Percentiles rank a stretch among this genome's conserved stretches.
phyloP scores from a whole-genome alignment of 805 yeast species.

The Schwanniomyces polymorphus region DNA sequence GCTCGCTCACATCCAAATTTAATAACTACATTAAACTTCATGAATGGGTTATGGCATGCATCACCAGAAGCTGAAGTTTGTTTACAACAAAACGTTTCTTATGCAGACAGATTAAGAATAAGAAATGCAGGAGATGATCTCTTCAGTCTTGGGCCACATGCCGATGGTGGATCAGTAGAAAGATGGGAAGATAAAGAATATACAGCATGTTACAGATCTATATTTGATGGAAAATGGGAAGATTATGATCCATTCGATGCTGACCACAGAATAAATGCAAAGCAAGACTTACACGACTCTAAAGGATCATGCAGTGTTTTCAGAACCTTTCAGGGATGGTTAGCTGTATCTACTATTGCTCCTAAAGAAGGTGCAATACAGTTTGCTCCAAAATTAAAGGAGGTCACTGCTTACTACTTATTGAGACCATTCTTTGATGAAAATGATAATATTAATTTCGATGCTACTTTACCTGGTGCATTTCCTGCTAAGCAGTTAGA shows the following conservation, averaged over 20 bases:
- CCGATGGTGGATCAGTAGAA: conserved; percentile 45
- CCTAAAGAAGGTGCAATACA: conserved; percentile 41
- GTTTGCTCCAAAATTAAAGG: conserved; percentile 35
- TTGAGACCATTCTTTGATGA: conserved; percentile 40
- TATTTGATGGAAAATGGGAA: conserved; percentile 43
- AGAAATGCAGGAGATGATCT: conserved; percentile 35
- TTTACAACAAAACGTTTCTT: conserved; percentile 29
- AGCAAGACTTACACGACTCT: conserved; percentile 29
- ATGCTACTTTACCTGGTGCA: conserved; percentile 38
- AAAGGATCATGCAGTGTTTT: conserved; percentile 27
- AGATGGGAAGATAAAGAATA: conserved; percentile 47
- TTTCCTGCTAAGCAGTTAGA: conserved; percentile 37
- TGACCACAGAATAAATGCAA: conserved; percentile 31
- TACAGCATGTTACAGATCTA: conserved; percentile 31
- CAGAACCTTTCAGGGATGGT: conserved; percentile 47
- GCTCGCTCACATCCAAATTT: conserved; percentile 41
- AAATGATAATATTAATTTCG: conserved; percentile 27
- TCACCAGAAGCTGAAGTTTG: conserved; percentile 25
- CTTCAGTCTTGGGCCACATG: conserved; percentile 35
- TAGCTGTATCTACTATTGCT: conserved; percentile 33
- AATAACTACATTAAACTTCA: conserved; percentile 21
- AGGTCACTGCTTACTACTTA: conserved; percentile 37
- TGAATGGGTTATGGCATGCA: conserved; percentile 27
- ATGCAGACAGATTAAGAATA: conserved; percentile 45
- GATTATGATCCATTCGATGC: conserved; percentile 40